Base-by-base conservation (phyloP, 1,284 basidiomycete species). In the Xerocomus nothofagi region DNA sequence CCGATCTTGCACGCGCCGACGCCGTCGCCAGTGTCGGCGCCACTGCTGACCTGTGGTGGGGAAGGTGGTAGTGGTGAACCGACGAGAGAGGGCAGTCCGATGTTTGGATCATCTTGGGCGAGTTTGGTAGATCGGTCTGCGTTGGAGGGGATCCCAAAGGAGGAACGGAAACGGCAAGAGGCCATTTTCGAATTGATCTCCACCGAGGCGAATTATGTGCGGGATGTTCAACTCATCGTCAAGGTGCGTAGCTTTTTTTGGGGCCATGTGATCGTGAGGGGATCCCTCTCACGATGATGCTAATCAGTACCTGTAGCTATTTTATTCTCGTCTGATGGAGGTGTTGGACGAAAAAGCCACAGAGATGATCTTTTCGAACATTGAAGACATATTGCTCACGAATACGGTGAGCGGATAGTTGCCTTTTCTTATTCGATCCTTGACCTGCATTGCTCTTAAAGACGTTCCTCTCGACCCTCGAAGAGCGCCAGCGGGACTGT, bases 131-230 rank as follows among this genome's bases (percentile, higher is more conserved):
- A 95, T 58, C 83, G 83, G 54, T 81, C 82, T 31, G 90, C 89
- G 0, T 69, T 97, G 29, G 84, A 86, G 21, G 89, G 81, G 14
- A 86, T 97, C 43, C 85, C 88, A 1, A 66, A 77, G 0, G 73
- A 74, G 32, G 94, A 98, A 65, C 78, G 94, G 34, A 88, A 86
- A 54, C 78, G 93, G 36, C 95, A 98, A 68, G 94, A 97, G 75
- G 84, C 82, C 0, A 95, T 96, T 40, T 97, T 95, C 63, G 94
- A 98, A 70, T 76, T 98, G 39, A 94, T 97, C 57, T 79, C 80
- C 3, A 97, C 94, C 0, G 95, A 98, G 66, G 78, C 75, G 12
- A 81, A 87, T 0, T 97, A 96, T 64, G 92, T 97, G 41, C 80
- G 91, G 21, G 91, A 95, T 67, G 67, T 97, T 38, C 94, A 97